Evolutionary conservation across 768 basidiomycete genomes (phyloP), one percentile per base, ranked within the genome.

Genomic region (Mycena alexandri): DNA sequence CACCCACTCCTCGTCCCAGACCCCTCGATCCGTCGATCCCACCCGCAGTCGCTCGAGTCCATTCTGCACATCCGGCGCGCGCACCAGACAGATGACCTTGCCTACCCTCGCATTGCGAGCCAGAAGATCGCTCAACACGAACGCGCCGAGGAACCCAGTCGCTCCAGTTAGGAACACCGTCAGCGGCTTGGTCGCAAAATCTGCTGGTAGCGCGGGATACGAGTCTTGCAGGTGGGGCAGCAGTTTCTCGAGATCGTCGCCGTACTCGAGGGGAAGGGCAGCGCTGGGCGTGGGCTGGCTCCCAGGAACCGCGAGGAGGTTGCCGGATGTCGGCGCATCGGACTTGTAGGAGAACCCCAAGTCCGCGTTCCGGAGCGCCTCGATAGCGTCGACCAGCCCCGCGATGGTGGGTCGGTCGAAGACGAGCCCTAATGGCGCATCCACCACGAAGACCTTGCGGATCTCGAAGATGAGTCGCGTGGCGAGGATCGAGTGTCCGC

Each of bases 391-490:
- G 5, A 93, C 94, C 56, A 95, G 90, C 16, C 88, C 91, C 0
- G 81, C 77, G 70, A 99, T 89, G 9, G 95, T 98, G 0, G 98
- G 95, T 72, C 91, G 83, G 58, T 96, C 93, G 77, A 98, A 99
- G 53, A 99, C 90, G 47, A 98, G 83, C 10, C 95, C 94, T 25
- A 99, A 82, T 0, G 97, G 96, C 5, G 95, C 95, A 61, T 96
- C 90, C 21, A 98, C 85, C 13, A 96, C 90, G 77, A 99, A 98
- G 0, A 85, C 82, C 79, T 96, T 98, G 74, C 98, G 91, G 59
- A 99, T 91, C 79, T 98, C 95, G 77, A 99, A 99, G 73, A 98
- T 94, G 67, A 99, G 89, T 25, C 96, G 91, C 2, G 98, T 99
- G 0, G 98, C 98, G 50, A 99, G 88, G 74, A 99, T 98, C 17